Evolutionary conservation across 352 stramenopile genomes (phyloP), one percentile per base, ranked within the genome.

Genomic region (Phytopythium litorale): DNA sequence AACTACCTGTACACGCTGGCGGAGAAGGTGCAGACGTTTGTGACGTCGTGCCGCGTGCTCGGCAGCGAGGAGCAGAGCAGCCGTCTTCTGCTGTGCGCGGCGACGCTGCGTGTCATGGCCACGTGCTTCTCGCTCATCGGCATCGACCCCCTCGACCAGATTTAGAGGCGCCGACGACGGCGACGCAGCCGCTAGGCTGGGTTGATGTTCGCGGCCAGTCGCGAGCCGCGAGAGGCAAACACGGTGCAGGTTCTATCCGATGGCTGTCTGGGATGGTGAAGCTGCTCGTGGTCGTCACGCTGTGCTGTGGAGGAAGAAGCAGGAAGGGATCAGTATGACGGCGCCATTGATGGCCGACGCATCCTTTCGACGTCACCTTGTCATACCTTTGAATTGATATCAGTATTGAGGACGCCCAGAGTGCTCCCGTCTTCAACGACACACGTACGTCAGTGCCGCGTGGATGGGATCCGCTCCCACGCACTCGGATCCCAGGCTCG

Each of bases 1-100:
- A 97, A 97, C 53, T 99, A 98, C 78, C 73, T 99, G 45, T 99
- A 99, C 85, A 97, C 94, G 52, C 66, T 99, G 25, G 87, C 96
- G 35, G 97, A 96, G 66, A 98, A 98, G 63, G 95, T 98, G 52
- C 98, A 98, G 58, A 96, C 97, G 37, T 99, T 99, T 79, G 96
- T 98, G 40, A 99, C 96, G n/a, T 81, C 98, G 56, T 99, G 98
- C 78, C 92, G 96, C 58, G 96, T 99, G 60, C 83, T 99, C 48
- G 95, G 91, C 43, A 96, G 82, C 63, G 79, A 89, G 11, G 92
- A 98, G 82, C 96, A 98, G 85, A 93, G 92, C 67, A 98, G 87
- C 72, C 94, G 98, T 48, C 71, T 99, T 63, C 75, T 99, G 62
- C 79, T 99, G 45, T 99, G 97, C 71, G 81, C 97, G 35, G 95